phyloP scores from a whole-genome alignment of 768 basidiomycete species.

The Rhodosporidiobolus sp. region DNA sequence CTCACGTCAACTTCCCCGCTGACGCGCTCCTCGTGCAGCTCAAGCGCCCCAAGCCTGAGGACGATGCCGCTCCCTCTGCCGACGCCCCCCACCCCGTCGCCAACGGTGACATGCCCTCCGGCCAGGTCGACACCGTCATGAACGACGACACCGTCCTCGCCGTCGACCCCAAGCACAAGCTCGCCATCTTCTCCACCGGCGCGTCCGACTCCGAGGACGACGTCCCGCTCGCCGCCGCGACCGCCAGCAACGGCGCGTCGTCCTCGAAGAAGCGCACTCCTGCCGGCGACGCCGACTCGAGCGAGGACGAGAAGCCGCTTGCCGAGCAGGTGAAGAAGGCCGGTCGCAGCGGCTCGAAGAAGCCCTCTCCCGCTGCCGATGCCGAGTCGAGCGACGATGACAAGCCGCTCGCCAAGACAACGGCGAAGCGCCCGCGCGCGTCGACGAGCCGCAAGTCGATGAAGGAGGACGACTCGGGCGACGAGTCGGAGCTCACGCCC shows the following conservation, averaged over 20 bases:
- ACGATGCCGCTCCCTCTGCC: constrained; percentile 1
- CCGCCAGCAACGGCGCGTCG: too few relatives aligned
- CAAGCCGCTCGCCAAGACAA: constrained; percentile 28
- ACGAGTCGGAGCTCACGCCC: constrained; percentile 9
- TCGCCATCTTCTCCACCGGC: constrained; percentile 23
- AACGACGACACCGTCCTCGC: constrained; percentile 24
- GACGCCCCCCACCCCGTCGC: not conserved
- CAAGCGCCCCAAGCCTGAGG: constrained; percentile 11
- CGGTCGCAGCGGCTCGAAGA: constrained; percentile 1
- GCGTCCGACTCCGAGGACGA: constrained; percentile 13
- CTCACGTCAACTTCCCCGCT: not conserved
- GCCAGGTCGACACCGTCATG: constrained; percentile 31
- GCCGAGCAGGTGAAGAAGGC: constrained; percentile 9
- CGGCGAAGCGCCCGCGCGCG: constrained; percentile 33
- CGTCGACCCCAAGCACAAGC: constrained; percentile 26
- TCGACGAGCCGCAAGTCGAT: constrained; percentile 48
- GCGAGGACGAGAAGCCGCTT: constrained; percentile 42
- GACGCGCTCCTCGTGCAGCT: not conserved
- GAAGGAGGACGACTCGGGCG: constrained; percentile 36
- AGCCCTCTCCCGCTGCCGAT: not conserved
- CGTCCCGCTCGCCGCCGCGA: constrained; percentile 42
- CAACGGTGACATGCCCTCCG: not conserved
- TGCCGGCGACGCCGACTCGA: constrained; percentile 14
- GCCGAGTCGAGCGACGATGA: constrained; percentile 25
- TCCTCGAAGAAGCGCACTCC: constrained; percentile 46